Conservation (phyloP, 805 yeast genomes). For the Sporopachydermia quercuum region DNA sequence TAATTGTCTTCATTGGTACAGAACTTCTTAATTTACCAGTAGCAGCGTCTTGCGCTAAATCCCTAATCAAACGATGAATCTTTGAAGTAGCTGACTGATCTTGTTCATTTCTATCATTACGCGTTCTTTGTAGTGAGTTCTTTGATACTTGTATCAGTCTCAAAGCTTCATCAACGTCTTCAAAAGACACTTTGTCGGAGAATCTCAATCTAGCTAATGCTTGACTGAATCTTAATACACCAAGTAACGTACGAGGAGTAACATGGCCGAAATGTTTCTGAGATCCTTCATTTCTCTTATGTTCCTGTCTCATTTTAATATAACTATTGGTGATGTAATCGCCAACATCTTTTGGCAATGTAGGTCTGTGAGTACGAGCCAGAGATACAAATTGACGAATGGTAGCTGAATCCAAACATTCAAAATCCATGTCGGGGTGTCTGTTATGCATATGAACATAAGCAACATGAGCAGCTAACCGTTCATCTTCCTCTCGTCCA, state of each 20-base stretch:
- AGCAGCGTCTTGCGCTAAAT: conserved; percentile 30
- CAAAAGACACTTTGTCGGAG: conserved; percentile 48
- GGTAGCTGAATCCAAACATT: conserved; percentile 63
- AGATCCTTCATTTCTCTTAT: conserved; percentile 64
- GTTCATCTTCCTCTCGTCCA: conserved; percentile 61
- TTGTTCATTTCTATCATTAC: conserved; percentile 25
- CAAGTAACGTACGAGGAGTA: conserved; percentile 89
- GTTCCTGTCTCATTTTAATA: conserved; percentile 85
- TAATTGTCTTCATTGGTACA: conserved; percentile 33
- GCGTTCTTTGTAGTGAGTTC: conserved; percentile 52
- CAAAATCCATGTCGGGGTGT: conserved; percentile 67
- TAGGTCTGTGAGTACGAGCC: conserved; percentile 78
- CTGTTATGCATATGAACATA: conserved; percentile 87
- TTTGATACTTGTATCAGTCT: conserved; percentile 80
- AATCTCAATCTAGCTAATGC: conserved; percentile 87
- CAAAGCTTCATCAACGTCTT: conserved; percentile 92
- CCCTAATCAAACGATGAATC: conserved; percentile 57
- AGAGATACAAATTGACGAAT: conserved; percentile 79
- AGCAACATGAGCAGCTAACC: conserved; percentile 86
- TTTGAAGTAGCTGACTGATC: conserved; percentile 55
- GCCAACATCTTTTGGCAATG: conserved; percentile 68
- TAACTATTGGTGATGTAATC: conserved; percentile 78
- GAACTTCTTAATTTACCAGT: conserved; percentile 20
- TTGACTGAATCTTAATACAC: conserved; percentile 83
- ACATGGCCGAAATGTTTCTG: conserved; percentile 75